A percentile compares a stretch with the other conserved stretches of the same genome.
Evolutionary conservation across 169 alveolate species (phyloP).

Genomic region (Cryptosporidium xiaoi): DNA sequence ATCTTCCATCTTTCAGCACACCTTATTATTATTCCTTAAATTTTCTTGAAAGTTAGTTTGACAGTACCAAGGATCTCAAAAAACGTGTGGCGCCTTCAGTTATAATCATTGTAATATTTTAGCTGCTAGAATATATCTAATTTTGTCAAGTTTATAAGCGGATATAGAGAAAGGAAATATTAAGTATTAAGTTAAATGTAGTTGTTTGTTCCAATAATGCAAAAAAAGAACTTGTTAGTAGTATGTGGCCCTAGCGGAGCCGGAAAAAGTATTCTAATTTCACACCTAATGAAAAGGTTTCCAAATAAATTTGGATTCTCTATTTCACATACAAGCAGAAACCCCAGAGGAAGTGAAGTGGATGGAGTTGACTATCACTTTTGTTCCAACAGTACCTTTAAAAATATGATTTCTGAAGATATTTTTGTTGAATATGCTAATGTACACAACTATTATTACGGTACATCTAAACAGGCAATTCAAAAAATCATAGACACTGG

Average conservation of each 20-base stretch:
- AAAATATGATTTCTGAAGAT: slow-evolving; percentile 56
- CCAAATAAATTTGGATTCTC: slow-evolving; percentile 81
- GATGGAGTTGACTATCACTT: slow-evolving; percentile 83
- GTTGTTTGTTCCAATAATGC: no score
- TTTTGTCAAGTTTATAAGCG: neutral
- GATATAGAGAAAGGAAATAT: neutral
- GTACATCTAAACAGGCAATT: slow-evolving; percentile 79
- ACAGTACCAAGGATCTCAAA: slow-evolving; percentile 26
- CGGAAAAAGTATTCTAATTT: slow-evolving; percentile 83
- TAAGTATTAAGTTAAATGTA: no score
- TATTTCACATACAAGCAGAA: slow-evolving; percentile 84
- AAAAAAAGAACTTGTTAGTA: slow-evolving; percentile 65
- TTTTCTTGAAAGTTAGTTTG: neutral
- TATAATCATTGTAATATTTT: neutral
- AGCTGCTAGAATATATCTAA: neutral
- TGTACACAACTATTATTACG: slow-evolving; percentile 80
- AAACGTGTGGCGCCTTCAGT: neutral
- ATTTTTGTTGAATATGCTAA: slow-evolving; percentile 80
- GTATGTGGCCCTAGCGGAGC: slow-evolving; percentile 85
- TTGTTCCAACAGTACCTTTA: slow-evolving; percentile 81
- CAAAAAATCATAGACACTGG: slow-evolving; percentile 73
- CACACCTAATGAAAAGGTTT: slow-evolving; percentile 74
- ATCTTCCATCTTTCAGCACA: neutral
- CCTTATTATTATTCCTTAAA: neutral
- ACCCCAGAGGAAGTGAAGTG: slow-evolving; percentile 81